Conservation (phyloP, 2,329 filamentous ascomycete genomes). For the Penicillium occitanis region DNA sequence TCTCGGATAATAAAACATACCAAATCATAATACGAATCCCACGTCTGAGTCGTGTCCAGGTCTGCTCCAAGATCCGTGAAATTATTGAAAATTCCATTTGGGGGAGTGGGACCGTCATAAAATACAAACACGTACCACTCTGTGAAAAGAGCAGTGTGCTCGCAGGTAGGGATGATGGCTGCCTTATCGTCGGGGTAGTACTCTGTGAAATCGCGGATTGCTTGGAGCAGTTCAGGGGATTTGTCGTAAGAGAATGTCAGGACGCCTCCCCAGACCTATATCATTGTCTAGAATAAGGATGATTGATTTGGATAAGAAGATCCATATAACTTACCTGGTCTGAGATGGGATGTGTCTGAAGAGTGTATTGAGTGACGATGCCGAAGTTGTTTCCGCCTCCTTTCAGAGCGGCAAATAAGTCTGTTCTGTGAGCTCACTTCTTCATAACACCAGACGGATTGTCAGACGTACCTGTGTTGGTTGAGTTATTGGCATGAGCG, state of each 20-base stretch:
- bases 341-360: slow-evolving; percentile 35
- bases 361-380: slow-evolving; percentile 43
- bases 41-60: slow-evolving; percentile 49
- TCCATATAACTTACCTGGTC: slow-evolving; percentile 25
- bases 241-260: slow-evolving; percentile 43
- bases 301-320: neutral
- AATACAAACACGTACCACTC: slow-evolving; percentile 63
- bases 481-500: slow-evolving; percentile 41
- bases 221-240: slow-evolving; percentile 36
- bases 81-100: slow-evolving; percentile 55
- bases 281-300: neutral
- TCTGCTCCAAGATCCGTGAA: slow-evolving; percentile 53
- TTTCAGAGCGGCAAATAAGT: slow-evolving; percentile 45
- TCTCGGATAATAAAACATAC: slow-evolving; percentile 32
- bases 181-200: slow-evolving; percentile 61
- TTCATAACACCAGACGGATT: neutral
- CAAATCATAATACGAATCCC: slow-evolving; percentile 49
- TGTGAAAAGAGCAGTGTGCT: slow-evolving; percentile 50
- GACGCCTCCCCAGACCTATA: slow-evolving; percentile 49
- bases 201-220: slow-evolving; percentile 37
- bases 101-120: slow-evolving; percentile 59
- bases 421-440: slow-evolving; percentile 23
- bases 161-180: slow-evolving; percentile 58
- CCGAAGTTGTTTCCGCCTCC: slow-evolving; percentile 48
- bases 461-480: slow-evolving; percentile 32